Evolutionary conservation across 2,329 filamentous ascomycete species (phyloP), one percentile per base, ranked within the genome.

Genomic region (Aspergillus amoenus): DNA sequence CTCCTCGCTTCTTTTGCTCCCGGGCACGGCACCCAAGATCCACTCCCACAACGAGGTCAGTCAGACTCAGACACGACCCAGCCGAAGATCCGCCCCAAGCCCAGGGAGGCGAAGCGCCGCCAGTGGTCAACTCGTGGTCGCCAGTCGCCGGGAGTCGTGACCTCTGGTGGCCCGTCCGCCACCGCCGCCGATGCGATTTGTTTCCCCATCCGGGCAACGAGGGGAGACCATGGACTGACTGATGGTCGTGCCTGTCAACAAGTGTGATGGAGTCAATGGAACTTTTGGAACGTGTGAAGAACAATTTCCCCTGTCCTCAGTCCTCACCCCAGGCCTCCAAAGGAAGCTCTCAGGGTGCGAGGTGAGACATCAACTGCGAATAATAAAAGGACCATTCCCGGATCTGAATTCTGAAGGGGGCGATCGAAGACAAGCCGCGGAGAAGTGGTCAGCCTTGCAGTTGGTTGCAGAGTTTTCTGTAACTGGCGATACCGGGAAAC

Each of bases 191-290:
- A 37, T 40, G 56, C 50, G n/a, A 44, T 51, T 40, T 52, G 58
- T 61, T 58, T 60, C 61, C 60, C 57, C 55, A 63, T 61, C 44
- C 45, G 60, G 61, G 56, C 60, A 63, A 60, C 43, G 46, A 21
- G 61, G 59, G 61, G 61, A 60, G 59, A 59, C 43, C 27, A 9
- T 30, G 43, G 32, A 41, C 22, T 24, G 17, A 30, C 30, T 37
- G 17, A 30, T 27, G 39, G 45, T 17, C 13, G 43, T 49, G 52
- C 24, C 34, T 55, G 44, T 34, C 21, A 32, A 39, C 37, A 40
- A 46, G 15, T 18, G 22, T 7, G 47, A 41, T 50, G 21, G 34
- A 6, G 27, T 7, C 17, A n/a, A 21, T 21, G 21, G 34, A 24
- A 11, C 22, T 9, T 40, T 47, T 59, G 54, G 59, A 59, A 59